Evolutionary conservation across 2,329 filamentous ascomycete genomes (phyloP).

Genomic region (Coniochaeta ligniaria): DNA sequence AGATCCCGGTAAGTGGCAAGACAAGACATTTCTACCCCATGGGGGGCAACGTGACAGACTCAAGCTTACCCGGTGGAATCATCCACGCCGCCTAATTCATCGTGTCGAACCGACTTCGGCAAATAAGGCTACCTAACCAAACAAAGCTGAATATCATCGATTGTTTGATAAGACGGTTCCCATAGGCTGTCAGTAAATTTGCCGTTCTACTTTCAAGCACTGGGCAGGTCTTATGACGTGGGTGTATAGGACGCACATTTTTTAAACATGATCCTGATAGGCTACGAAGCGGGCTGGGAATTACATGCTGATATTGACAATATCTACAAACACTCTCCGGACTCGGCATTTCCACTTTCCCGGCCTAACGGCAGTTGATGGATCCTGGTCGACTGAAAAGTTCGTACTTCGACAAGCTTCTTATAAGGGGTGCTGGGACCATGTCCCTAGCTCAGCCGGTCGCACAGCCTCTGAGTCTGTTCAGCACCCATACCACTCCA

Average conservation of each 20-base stretch:
- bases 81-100: neutral
- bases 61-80: neutral
- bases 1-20: neutral
- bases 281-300: neutral
- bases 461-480: neutral
- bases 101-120: neutral
- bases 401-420: neutral
- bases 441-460: neutral
- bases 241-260: neutral
- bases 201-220: neutral
- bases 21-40: neutral
- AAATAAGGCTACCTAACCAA: neutral
- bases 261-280: neutral
- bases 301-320: conserved; percentile 1
- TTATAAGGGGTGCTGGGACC: neutral
- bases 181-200: neutral
- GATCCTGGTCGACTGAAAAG: neutral
- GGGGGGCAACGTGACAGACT: neutral
- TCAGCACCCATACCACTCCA: neutral
- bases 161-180: neutral
- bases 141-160: neutral
- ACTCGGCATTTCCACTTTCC: neutral
- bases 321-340: neutral
- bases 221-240: neutral
- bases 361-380: neutral